phyloP scores from a whole-genome alignment of 2,329 filamentous ascomycete species.

The Pleoardoris graminearum region DNA sequence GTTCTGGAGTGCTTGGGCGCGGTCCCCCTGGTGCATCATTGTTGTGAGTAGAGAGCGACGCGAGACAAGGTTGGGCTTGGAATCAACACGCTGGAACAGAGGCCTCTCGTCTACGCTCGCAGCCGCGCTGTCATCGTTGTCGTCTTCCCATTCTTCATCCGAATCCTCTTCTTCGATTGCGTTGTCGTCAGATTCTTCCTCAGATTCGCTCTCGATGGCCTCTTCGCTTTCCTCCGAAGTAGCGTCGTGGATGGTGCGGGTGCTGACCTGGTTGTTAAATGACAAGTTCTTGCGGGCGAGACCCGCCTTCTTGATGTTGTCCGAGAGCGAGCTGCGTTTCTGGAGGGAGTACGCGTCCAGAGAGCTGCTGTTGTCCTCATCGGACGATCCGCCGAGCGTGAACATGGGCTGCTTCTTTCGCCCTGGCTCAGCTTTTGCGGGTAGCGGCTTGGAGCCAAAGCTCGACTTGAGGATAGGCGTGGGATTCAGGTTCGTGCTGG shows the following conservation, averaged over 20 bases:
- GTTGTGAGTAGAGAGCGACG: slow-evolving; percentile 87
- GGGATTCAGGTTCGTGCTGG: slow-evolving; percentile 60
- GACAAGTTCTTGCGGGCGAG: slow-evolving; percentile 75
- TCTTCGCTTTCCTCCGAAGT: slow-evolving; percentile 61
- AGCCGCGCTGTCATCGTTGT: slow-evolving; percentile 76
- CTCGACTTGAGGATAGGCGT: slow-evolving; percentile 64
- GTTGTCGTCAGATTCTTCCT: slow-evolving; percentile 63
- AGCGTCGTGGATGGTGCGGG: slow-evolving; percentile 63
- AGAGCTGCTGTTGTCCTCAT: slow-evolving; percentile 81
- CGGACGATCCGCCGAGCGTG: slow-evolving; percentile 77
- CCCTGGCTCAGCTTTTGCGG: slow-evolving; percentile 40
- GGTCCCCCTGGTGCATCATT: slow-evolving; percentile 80
- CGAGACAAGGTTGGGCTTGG: slow-evolving; percentile 79
- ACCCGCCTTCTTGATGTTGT: slow-evolving; percentile 55
- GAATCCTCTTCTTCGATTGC: slow-evolving; percentile 65
- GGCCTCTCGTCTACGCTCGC: slow-evolving; percentile 79
- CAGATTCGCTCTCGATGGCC: slow-evolving; percentile 62
- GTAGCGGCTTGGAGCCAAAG: slow-evolving; percentile 32
- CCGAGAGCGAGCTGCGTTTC: slow-evolving; percentile 59
- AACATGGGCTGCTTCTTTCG: slow-evolving; percentile 75
- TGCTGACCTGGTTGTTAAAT: slow-evolving; percentile 75
- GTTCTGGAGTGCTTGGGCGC: slow-evolving; percentile 69
- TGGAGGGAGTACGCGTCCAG: slow-evolving; percentile 59
- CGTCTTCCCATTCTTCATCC: slow-evolving; percentile 61
- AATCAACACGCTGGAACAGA: slow-evolving; percentile 90